Evolutionary conservation across 1,284 basidiomycete genomes (phyloP), one percentile per base, ranked within the genome.

Genomic region (Ceratobasidium sp.): DNA sequence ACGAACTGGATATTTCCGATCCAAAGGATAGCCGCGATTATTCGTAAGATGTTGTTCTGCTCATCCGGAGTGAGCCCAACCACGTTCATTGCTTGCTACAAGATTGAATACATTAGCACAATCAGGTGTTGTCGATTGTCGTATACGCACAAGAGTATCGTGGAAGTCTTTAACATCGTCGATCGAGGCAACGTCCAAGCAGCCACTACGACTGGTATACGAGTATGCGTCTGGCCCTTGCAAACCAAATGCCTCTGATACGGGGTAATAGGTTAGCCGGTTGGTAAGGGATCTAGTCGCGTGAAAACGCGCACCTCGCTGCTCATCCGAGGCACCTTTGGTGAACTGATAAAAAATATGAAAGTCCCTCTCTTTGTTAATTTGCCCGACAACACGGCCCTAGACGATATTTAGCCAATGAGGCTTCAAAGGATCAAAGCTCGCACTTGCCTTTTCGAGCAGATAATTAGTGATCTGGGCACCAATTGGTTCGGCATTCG

Each of bases 331-430:
- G 3, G 97, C 97, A 5, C 90, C 95, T 79, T 98, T 99, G 47
- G 97, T 98, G 79, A 99, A 96, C 78, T 99, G 97, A 80, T 99
- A 99, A 82, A 99, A 99, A 73, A 99, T 97, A 78, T 99, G 97
- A 79, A 99, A 99, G 79, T 97, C 94, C 72, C 97, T 88, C 80
- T 99, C 97, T 75, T 94, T 92, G 76, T 93, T 91, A 70, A 99
- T 94, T 78, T 99, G 97, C 20, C 95, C 94, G 4, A 98, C 96
- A 13, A 99, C 94, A 73, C 97, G 93, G 65, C 92, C 92, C 81
- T 72, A 35, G 42, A 1, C 4, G 27, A 12, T 7, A 1, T 31
- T 43, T 0, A 0, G 13, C 29, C 25, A 34, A 15, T 8, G 40
- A 35, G 20, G 47, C 10, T 35, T 42, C 29, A 17, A 50, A 10